Conservation (phyloP, 768 basidiomycete species). For the Boletus patriciae region DNA sequence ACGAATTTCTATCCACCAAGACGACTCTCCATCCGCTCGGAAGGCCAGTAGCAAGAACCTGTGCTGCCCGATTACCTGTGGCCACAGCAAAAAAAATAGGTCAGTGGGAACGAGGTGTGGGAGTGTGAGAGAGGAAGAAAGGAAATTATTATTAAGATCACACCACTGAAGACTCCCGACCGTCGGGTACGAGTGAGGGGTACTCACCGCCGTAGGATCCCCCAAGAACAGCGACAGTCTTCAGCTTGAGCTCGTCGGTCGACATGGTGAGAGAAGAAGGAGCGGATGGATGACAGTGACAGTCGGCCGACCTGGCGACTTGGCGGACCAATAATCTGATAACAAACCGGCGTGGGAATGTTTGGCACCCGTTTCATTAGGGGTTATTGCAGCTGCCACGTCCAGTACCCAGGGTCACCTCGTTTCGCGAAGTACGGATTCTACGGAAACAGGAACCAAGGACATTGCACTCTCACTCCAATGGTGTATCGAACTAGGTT, state of each 20-base stretch:
- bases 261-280: slow-evolving; percentile 12
- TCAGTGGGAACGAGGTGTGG: background rate
- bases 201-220: slow-evolving; percentile 53
- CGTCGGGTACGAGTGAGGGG: background rate
- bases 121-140: background rate
- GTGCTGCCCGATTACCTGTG: slow-evolving; percentile 50
- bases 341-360: background rate
- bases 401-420: no score
- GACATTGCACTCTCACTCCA: no score
- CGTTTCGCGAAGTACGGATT: no score
- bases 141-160: background rate
- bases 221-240: slow-evolving; percentile 54
- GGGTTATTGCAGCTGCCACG: no score
- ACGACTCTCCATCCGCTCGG: slow-evolving; percentile 56
- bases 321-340: background rate
- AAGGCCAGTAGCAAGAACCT: slow-evolving; percentile 47
- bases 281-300: background rate
- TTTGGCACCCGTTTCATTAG: no score
- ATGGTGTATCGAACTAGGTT: no score
- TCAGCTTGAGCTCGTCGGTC: background rate
- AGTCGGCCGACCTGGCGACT: background rate
- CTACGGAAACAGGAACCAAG: no score
- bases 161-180: background rate
- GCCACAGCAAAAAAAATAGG: background rate
- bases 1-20: slow-evolving; percentile 61